Evolutionary conservation across 2,329 filamentous ascomycete genomes (phyloP), one percentile per base, ranked within the genome.

Genomic region (Xylariomycetidae sp.): DNA sequence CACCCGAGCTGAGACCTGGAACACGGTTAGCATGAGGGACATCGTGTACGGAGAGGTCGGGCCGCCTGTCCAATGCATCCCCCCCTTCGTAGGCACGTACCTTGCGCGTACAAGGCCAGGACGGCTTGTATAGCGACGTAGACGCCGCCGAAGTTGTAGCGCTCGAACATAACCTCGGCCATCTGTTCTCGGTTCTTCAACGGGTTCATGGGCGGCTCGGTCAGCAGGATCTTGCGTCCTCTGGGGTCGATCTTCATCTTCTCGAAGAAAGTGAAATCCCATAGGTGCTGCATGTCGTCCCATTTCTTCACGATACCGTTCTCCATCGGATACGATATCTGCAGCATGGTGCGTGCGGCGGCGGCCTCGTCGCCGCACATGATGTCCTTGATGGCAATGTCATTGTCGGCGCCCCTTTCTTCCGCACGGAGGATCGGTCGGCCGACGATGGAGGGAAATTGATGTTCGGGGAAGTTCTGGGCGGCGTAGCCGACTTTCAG

Each of bases 221-320:
- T 96, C 49, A 96, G 76, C 45, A 98, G 76, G 60, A 98, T 96
- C 76, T 98, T 98, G 64, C 89, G 87, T 47, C 87, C 90, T 15
- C 77, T 78, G 3, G 92, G 79, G 60, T 96, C 85, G 49, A 98
- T 72, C 63, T 88, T 79, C 77, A 98, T 85, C 77, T 96, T 96
- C 62, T 98, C 90, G 64, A 77, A 82, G 63, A 98, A 98, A 16
- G 92, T 98, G 63, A 93, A 96, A 67, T 98, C 90, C 92, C 92
- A 98, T 35, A 98, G 80, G 59, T 96, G 90, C 70, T 95, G 86
- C 92, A 98, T 98, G 63, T 98, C 92, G 52, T 98, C 92, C 92
- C 92, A 98, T 58, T 88, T 89, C 76, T 95, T 96, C 49, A 98
- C 88, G 54, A 98, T 96, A 54, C 92, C 92, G 61, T 98, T 98